Conservation (phyloP, 2,329 filamentous ascomycete genomes). For the Phyllosticta capitalensis region DNA sequence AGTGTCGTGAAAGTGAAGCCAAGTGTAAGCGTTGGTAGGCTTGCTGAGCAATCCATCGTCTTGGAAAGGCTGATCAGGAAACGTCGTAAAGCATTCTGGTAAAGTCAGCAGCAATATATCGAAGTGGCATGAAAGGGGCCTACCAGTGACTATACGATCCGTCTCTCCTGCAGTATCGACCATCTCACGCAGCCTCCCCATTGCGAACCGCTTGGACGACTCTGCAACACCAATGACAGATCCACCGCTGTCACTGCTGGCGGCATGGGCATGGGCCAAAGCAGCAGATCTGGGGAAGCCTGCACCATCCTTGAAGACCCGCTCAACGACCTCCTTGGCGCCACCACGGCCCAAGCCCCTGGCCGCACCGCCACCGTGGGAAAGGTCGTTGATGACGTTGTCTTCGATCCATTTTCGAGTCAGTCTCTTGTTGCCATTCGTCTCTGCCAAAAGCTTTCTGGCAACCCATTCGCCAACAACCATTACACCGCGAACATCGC, state of each 20-base stretch:
- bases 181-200: conserved; percentile 65
- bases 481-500: conserved; percentile 74
- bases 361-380: conserved; percentile 61
- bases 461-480: conserved; percentile 84
- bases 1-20: conserved; percentile 86
- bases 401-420: conserved; percentile 70
- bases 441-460: conserved; percentile 49
- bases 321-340: conserved; percentile 62
- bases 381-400: conserved; percentile 57
- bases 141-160: conserved; percentile 61
- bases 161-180: conserved; percentile 70
- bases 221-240: conserved; percentile 57
- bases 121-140: neutral
- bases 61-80: conserved; percentile 80
- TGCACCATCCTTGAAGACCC: conserved; percentile 71
- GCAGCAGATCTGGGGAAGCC: conserved; percentile 58
- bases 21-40: conserved; percentile 79
- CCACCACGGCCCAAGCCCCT: conserved; percentile 63
- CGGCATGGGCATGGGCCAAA: conserved; percentile 19
- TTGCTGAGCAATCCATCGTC: conserved; percentile 88
- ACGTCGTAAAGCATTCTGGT: conserved; percentile 70
- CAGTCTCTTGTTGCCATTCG: conserved; percentile 39
- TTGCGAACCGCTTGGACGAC: conserved; percentile 60
- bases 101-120: neutral
- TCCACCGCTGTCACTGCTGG: conserved; percentile 37